These are phyloP conservation scores for Candida lessepsii DNA, from an alignment of 805 yeast genomes.

Conservation along the genomic window DNA sequence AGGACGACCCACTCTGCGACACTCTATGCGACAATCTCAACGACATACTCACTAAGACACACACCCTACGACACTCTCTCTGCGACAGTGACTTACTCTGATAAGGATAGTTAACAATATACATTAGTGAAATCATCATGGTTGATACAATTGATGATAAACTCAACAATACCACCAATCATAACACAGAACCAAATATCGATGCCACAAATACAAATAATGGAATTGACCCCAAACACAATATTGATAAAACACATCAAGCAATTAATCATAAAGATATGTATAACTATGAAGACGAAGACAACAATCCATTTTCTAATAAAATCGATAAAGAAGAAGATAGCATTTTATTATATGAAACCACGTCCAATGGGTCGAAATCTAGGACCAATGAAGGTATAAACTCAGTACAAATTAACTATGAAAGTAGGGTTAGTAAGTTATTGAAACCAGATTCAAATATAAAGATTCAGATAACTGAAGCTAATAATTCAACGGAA, in stretches of 20 bases:
- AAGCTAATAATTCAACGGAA: constrained; percentile 85
- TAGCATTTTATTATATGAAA: constrained; percentile 26
- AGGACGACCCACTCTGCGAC: too few species aligned
- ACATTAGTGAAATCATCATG: background rate
- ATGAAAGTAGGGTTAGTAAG: constrained; percentile 36
- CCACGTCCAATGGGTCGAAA: constrained; percentile 16
- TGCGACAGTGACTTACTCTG: background rate
- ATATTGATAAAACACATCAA: too few species aligned
- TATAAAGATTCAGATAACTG: constrained; percentile 51
- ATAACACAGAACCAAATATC: background rate
- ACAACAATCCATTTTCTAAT: constrained; percentile 35
- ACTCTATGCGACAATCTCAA: too few species aligned
- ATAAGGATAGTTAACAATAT: background rate
- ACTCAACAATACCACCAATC: background rate
- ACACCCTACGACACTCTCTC: too few species aligned
- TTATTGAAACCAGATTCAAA: constrained; percentile 30
- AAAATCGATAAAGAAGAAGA: constrained; percentile 20
- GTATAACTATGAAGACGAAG: constrained; percentile 14
- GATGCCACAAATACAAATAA: background rate
- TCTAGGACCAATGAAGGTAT: constrained; percentile 15
- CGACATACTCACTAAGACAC: too few species aligned
- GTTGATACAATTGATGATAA: background rate
- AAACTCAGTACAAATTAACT: constrained; percentile 28
- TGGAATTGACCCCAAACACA: background rate
- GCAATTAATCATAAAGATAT: too few species aligned